A percentile compares a stretch with the other conserved stretches of the same genome.
These are phyloP conservation scores for Mycena maculata DNA, from an alignment of 768 basidiomycete species.

Conservation along the genomic window DNA sequence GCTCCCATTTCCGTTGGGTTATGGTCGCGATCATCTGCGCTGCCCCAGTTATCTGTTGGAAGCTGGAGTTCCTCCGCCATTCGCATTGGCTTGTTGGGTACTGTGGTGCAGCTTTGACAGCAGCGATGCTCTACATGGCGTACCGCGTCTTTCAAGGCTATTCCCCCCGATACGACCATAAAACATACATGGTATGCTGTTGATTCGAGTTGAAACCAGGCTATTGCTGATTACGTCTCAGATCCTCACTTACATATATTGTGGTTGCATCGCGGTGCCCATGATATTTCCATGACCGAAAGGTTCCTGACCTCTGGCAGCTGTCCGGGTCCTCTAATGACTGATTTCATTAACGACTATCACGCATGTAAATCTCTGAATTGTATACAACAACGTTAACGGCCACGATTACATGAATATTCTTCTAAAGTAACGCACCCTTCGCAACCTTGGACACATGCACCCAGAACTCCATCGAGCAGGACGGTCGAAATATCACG, in stretches of 20 bases:
- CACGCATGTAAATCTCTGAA: too few relatives aligned
- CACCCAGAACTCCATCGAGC: too few relatives aligned
- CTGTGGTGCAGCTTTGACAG: background rate
- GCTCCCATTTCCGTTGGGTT: conserved; percentile 40
- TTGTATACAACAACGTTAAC: too few relatives aligned
- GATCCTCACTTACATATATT: background rate
- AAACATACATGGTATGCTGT: background rate
- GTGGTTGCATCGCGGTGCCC: background rate
- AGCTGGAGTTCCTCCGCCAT: background rate
- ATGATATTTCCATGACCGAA: background rate
- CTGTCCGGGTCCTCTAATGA: too few relatives aligned
- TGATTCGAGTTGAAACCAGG: background rate
- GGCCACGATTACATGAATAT: too few relatives aligned
- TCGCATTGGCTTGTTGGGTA: background rate
- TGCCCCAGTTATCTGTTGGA: background rate
- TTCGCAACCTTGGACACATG: too few relatives aligned
- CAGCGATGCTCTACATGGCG: background rate
- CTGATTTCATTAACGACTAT: too few relatives aligned
- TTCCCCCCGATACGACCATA: background rate
- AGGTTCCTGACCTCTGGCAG: too few relatives aligned
- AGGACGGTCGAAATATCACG: too few relatives aligned
- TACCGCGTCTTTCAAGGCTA: background rate
- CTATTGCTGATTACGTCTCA: background rate
- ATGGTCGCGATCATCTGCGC: conserved; percentile 18
- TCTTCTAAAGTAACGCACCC: too few relatives aligned